phyloP scores from a whole-genome alignment of 257 asterid species.

The Echites panduratus region DNA sequence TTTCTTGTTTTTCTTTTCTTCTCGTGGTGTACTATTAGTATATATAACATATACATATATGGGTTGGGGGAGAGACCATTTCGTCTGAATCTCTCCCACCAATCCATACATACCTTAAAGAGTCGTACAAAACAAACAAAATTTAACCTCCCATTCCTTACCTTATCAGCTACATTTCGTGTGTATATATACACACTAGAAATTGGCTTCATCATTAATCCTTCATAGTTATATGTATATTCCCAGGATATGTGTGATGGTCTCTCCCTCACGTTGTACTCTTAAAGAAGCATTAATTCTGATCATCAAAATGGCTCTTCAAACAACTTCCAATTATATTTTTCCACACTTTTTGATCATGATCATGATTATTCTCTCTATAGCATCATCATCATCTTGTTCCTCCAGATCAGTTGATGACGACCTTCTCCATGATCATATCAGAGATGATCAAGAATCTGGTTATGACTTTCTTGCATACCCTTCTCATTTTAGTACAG shows the following conservation, averaged over 20 bases:
- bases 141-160: conserved; percentile 2
- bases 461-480: conserved; percentile 16
- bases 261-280: no score
- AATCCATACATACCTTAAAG: conserved; percentile 22
- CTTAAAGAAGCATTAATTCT: no score
- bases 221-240: not conserved
- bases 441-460: conserved; percentile 3
- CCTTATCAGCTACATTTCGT: not conserved
- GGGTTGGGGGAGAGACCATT: not conserved
- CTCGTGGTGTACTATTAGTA: not conserved
- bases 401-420: not conserved
- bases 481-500: conserved; percentile 17
- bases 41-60: no score
- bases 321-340: not conserved
- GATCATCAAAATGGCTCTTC: conserved; percentile 12
- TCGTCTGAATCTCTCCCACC: conserved; percentile 20
- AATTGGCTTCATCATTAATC: not conserved
- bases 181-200: not conserved
- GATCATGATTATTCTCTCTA: not conserved
- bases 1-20: no score
- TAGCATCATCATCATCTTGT: not conserved
- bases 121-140: conserved; percentile 12
- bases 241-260: no score
- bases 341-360: not conserved
- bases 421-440: not conserved